These are phyloP conservation scores for Cydonia oblonga DNA, from an alignment of 331 rosid genomes.

Conservation along the genomic window DNA sequence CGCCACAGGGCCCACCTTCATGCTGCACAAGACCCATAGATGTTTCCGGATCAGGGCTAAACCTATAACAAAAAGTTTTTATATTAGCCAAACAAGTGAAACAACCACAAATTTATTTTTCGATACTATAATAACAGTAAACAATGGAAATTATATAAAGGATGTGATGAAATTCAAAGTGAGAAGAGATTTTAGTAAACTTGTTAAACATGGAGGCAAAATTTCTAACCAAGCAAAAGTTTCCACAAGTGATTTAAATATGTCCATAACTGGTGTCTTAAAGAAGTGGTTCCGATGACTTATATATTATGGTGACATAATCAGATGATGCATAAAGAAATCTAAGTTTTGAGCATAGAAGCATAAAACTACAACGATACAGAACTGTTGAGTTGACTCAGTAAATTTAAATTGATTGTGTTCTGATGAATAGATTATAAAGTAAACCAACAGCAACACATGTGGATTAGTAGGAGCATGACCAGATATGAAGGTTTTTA, in stretches of 20 bases:
- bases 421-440: not conserved
- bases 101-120: too few species aligned
- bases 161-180: not conserved
- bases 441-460: not conserved
- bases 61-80: too few species aligned
- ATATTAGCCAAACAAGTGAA: too few species aligned
- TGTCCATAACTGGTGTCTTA: not conserved
- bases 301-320: not conserved
- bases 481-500: not conserved
- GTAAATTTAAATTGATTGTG: not conserved
- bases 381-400: not conserved
- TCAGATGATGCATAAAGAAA: not conserved
- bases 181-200: not conserved
- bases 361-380: not conserved
- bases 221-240: not conserved
- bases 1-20: constrained; percentile 99
- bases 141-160: too few species aligned
- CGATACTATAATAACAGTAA: too few species aligned
- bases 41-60: constrained; percentile 93
- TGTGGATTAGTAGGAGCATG: not conserved
- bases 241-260: not conserved
- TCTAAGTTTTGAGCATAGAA: not conserved
- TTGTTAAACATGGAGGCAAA: not conserved
- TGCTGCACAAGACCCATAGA: constrained; percentile 96
- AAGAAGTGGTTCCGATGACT: not conserved